Percentiles rank a stretch among this genome's conserved stretches.
These are phyloP conservation scores for Cokeromyces recurvatus DNA, from an alignment of 371 early-diverging fungal genomes.

Conservation along the genomic window DNA sequence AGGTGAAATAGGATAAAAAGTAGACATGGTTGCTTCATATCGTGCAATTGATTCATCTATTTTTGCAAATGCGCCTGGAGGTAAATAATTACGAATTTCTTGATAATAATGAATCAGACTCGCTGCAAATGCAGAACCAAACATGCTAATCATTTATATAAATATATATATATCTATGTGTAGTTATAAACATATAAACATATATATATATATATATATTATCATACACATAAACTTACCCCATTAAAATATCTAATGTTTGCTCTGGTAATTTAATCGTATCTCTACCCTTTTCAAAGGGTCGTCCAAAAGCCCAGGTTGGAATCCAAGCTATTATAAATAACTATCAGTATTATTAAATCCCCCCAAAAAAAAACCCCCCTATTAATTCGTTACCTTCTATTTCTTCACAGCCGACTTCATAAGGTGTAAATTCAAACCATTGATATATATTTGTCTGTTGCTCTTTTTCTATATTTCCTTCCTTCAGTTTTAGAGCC, in stretches of 20 bases:
- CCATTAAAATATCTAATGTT: constrained; percentile 58
- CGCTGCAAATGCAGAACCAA: constrained; percentile 63
- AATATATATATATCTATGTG: no score
- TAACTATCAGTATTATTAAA: not conserved
- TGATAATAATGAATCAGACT: constrained; percentile 58
- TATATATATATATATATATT: not conserved
- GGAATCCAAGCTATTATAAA: constrained; percentile 73
- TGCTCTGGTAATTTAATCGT: constrained; percentile 57
- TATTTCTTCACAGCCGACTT: constrained; percentile 70
- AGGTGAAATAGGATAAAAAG: constrained; percentile 50
- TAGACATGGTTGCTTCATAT: constrained; percentile 40
- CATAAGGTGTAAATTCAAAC: constrained; percentile 76
- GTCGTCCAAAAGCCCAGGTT: constrained; percentile 68
- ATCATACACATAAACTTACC: constrained; percentile 16
- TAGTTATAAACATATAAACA: no score
- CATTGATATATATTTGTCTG: constrained; percentile 64
- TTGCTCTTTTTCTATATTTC: constrained; percentile 1
- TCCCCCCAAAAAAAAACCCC: not conserved
- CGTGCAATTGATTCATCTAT: constrained; percentile 30
- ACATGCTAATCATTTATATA: constrained; percentile 22
- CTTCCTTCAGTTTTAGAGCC: constrained; percentile 6
- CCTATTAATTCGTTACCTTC: constrained; percentile 29
- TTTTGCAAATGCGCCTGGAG: constrained; percentile 18
- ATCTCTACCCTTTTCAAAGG: constrained; percentile 55
- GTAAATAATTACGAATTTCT: constrained; percentile 42